Evolutionary conservation across 1,139 yeast species (phyloP), one percentile per base, ranked within the genome.

Genomic region (Lodderomyces metapsilosis): DNA sequence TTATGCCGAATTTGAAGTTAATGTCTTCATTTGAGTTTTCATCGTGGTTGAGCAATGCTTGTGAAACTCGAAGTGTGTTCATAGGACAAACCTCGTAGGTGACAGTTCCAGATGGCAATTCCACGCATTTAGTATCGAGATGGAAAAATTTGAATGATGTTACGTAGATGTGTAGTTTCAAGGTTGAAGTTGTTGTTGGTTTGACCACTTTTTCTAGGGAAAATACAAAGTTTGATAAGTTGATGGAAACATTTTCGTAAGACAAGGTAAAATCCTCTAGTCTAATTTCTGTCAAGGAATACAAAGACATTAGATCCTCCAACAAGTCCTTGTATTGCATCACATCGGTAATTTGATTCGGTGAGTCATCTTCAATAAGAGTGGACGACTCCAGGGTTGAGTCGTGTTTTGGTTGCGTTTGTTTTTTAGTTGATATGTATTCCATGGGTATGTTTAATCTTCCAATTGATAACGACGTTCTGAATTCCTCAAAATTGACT

Each of bases 101-200:
- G 17, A 62, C 48, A 1, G 71, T 57, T 8, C 64, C 61, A 1
- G 74, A 61, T 1, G 76, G 76, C 10, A 71, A 45, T 38, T 67
- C 74, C 39, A 71, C 49, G 43, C 68, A 61, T 36, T 56, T 57
- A 28, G 64, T 55, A 4, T 53, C 64, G 8, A 58, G 50, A 43
- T 72, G 72, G 40, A 45, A 55, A 3, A 69, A 28, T 36, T 53
- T 63, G 16, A 60, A 53, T 1, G 71, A 58, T 1, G 71, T 62
- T 25, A 62, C 18, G 30, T 50, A 51, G 13, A 48, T n/a, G 2
- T 38, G 41, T 17, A 49, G 42, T 34, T 47, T 48, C 12, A 50
- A 37, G 15, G 42, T 40, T 12, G 30, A 20, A 7, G 24, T 5
- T 2, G 24, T 11, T 5, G 35, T 8, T 3, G 16, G 43, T 40